These are phyloP conservation scores for Periglandula ipomoeae DNA, from an alignment of 2,329 filamentous ascomycete genomes.

Conservation along the genomic window DNA sequence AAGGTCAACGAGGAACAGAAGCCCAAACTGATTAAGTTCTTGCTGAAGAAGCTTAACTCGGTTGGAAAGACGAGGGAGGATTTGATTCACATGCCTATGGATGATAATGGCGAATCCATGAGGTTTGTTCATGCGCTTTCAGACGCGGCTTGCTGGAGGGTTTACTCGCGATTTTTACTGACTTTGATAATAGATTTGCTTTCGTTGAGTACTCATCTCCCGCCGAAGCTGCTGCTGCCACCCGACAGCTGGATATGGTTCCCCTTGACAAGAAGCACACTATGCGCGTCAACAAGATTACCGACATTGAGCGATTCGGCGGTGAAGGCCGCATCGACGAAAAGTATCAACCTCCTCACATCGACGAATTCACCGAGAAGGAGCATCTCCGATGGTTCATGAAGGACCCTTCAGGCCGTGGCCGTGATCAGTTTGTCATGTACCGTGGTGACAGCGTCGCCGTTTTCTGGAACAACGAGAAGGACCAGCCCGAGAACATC, in stretches of 20 bases:
- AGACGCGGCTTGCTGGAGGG: not conserved
- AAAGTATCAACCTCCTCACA: constrained; percentile 71
- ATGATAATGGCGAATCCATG: constrained; percentile 75
- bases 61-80: constrained; percentile 82
- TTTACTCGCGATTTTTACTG: not conserved
- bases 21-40: constrained; percentile 90
- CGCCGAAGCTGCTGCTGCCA: constrained; percentile 80
- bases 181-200: constrained; percentile 57
- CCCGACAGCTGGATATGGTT: constrained; percentile 76
- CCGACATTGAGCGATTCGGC: constrained; percentile 93
- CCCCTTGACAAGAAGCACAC: constrained; percentile 96
- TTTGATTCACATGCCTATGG: constrained; percentile 86
- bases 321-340: constrained; percentile 90
- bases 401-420: constrained; percentile 67
- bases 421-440: constrained; percentile 92
- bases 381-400: constrained; percentile 94
- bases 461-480: constrained; percentile 98
- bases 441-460: constrained; percentile 87
- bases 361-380: constrained; percentile 81
- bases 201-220: constrained; percentile 94
- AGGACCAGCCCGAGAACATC: constrained; percentile 75
- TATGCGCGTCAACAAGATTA: constrained; percentile 93
- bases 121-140: constrained; percentile 48
- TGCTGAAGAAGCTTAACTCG: constrained; percentile 83
- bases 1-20: constrained; percentile 83